Conservation (phyloP, 139 green algal species). For the Ostreobium quekettii region DNA sequence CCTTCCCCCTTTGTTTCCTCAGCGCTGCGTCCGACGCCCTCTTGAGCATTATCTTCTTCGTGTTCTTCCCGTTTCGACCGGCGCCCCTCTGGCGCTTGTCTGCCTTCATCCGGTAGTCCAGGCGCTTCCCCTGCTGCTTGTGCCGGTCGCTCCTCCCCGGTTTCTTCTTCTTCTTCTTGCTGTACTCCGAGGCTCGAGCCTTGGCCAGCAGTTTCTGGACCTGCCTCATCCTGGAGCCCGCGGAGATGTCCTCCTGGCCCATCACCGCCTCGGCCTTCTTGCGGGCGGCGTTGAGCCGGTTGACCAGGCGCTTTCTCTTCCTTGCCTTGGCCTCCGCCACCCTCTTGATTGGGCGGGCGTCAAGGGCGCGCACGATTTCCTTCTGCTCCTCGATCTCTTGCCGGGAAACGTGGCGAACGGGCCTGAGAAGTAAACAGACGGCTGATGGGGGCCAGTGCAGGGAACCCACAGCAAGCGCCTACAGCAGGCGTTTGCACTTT, state of each 20-base stretch:
- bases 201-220: conserved; percentile 69
- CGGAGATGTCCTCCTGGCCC: conserved; percentile 67
- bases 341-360: conserved; percentile 93
- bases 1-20: too few species aligned
- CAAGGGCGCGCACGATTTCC: conserved; percentile 61
- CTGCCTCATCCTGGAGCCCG: conserved; percentile 52
- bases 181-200: conserved; percentile 33
- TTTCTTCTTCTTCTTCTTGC: conserved; percentile 31
- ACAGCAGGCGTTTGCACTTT: too few species aligned
- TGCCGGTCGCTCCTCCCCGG: conserved; percentile 2
- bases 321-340: conserved; percentile 86
- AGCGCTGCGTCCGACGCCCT: background rate
- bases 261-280: conserved; percentile 67
- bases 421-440: conserved; percentile 35
- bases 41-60: background rate
- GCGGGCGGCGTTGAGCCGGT: conserved; percentile 47
- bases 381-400: conserved; percentile 79
- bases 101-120: conserved; percentile 3
- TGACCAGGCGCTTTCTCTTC: conserved; percentile 63
- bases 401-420: conserved; percentile 50
- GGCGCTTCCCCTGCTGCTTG: background rate
- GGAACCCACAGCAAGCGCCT: too few species aligned
- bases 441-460: too few species aligned
- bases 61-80: conserved; percentile 11
- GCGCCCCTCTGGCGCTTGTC: conserved; percentile 18